Conservation (phyloP, 495 filamentous ascomycete genomes). For the Neurospora cerealis region DNA sequence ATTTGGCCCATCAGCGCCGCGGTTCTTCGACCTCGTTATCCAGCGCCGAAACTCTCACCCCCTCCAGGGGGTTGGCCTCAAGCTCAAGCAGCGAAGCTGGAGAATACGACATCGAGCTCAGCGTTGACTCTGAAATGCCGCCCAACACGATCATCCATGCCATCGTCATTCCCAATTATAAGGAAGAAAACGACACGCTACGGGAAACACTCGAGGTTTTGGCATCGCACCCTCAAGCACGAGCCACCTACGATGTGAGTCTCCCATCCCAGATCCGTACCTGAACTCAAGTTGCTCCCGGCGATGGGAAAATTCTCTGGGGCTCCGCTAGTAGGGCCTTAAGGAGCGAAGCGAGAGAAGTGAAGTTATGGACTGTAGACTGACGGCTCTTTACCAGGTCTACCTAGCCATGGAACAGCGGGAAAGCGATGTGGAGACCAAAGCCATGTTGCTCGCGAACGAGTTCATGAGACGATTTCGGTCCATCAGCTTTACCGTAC, state of each 20-base stretch:
- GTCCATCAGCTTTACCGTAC: conserved; percentile 49
- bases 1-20: conserved; percentile 34
- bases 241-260: conserved; percentile 56
- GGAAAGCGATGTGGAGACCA: conserved; percentile 41
- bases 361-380: background rate
- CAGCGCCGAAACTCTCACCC: conserved; percentile 41
- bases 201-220: conserved; percentile 55
- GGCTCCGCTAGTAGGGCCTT: background rate
- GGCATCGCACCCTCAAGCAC: conserved; percentile 53
- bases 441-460: conserved; percentile 43
- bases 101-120: conserved; percentile 32
- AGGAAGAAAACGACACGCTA: conserved; percentile 55
- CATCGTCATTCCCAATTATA: conserved; percentile 61
- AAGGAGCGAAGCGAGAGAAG: background rate
- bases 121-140: conserved; percentile 25
- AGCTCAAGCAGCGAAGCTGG: conserved; percentile 38
- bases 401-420: conserved; percentile 65
- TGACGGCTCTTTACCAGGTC: conserved; percentile 31
- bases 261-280: background rate
- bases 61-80: conserved; percentile 33
- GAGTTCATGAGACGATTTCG: conserved; percentile 50
- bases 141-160: conserved; percentile 45
- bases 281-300: background rate
- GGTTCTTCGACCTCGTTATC: conserved; percentile 40
- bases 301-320: background rate